These are phyloP conservation scores for Aotearoamyces nothofagi DNA, from an alignment of 2,329 filamentous ascomycete genomes.

Conservation along the genomic window DNA sequence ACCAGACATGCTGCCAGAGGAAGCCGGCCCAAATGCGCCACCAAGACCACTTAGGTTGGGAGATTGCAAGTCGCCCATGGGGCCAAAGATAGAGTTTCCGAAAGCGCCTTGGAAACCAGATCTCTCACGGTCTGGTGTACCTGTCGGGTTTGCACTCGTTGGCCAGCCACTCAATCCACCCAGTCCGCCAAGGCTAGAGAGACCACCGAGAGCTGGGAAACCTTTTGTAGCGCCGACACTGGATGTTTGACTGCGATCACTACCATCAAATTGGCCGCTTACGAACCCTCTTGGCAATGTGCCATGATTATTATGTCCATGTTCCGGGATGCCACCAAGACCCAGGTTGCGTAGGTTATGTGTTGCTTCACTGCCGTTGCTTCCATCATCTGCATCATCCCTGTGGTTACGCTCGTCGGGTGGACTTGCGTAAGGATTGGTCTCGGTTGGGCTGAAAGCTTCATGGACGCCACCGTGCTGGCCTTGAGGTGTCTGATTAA, in stretches of 20 bases:
- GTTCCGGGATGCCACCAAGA: conserved; percentile 35
- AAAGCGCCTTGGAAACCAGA: conserved; percentile 43
- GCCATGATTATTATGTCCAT: conserved; percentile 36
- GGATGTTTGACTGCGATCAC: conserved; percentile 86
- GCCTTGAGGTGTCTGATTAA: conserved; percentile 24
- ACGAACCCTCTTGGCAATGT: conserved; percentile 35
- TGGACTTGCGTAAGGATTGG: conserved; percentile 91
- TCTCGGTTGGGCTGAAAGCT: conserved; percentile 80
- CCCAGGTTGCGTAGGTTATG: conserved; percentile 34
- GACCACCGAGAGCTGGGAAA: conserved; percentile 46
- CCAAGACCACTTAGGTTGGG: conserved; percentile 53
- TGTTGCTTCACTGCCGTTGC: conserved; percentile 12
- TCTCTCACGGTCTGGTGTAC: conserved; percentile 52
- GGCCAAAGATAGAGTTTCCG: conserved; percentile 67
- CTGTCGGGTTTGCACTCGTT: conserved; percentile 42
- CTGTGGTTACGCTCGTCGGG: conserved; percentile 54
- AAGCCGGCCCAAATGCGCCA: conserved; percentile 52
- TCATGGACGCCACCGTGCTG: conserved; percentile 37
- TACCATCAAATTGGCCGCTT: conserved; percentile 36
- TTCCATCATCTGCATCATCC: conserved; percentile 33
- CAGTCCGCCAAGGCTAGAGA: conserved; percentile 36
- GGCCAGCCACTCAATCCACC: conserved; percentile 27
- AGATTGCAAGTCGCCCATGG: conserved; percentile 65
- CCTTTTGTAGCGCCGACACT: conserved; percentile 64
- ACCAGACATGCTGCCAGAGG: conserved; percentile 34